Evolutionary conservation across 2,329 filamentous ascomycete species (phyloP).

Genomic region (Hymenoscyphus scutula): DNA sequence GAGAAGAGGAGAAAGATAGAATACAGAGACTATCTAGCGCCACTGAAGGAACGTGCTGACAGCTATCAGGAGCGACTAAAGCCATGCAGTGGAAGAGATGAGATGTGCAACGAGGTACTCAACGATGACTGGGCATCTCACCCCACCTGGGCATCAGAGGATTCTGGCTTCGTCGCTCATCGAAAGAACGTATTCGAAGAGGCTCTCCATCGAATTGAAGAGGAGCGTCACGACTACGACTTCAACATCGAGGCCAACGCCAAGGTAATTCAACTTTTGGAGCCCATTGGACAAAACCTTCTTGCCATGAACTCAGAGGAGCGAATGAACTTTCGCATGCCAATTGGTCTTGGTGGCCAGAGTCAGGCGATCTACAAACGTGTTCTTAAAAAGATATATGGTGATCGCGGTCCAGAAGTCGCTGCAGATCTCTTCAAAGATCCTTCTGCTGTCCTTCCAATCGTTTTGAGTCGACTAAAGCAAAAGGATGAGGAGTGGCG

Average conservation of each 20-base stretch:
- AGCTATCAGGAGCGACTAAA: slow-evolving; percentile 71
- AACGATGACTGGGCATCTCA: slow-evolving; percentile 99
- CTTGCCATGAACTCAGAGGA: slow-evolving; percentile 74
- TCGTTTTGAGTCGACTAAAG: slow-evolving; percentile 85
- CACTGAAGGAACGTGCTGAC: slow-evolving; percentile 7
- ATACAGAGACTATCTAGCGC: background rate
- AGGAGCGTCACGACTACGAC: slow-evolving; percentile 97
- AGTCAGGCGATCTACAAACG: slow-evolving; percentile 97
- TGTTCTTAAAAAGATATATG: slow-evolving; percentile 96
- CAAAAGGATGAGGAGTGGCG: slow-evolving; percentile 98
- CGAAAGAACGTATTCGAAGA: slow-evolving; percentile 96
- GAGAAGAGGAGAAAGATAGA: background rate
- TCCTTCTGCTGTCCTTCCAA: slow-evolving; percentile 83
- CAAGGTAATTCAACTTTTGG: slow-evolving; percentile 92
- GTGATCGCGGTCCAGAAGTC: slow-evolving; percentile 80
- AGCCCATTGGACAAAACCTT: slow-evolving; percentile 90
- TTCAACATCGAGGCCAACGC: slow-evolving; percentile 95
- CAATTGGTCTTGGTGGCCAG: slow-evolving; percentile 80
- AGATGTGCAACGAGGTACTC: slow-evolving; percentile 87
- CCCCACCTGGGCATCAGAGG: slow-evolving; percentile 97
- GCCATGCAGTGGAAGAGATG: slow-evolving; percentile 89
- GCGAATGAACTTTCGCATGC: slow-evolving; percentile 72
- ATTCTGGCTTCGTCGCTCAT: slow-evolving; percentile 95
- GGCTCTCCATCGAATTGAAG: slow-evolving; percentile 90
- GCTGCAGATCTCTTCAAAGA: slow-evolving; percentile 82